phyloP scores from a whole-genome alignment of 257 asterid genomes.

The Osmanthus fragrans region DNA sequence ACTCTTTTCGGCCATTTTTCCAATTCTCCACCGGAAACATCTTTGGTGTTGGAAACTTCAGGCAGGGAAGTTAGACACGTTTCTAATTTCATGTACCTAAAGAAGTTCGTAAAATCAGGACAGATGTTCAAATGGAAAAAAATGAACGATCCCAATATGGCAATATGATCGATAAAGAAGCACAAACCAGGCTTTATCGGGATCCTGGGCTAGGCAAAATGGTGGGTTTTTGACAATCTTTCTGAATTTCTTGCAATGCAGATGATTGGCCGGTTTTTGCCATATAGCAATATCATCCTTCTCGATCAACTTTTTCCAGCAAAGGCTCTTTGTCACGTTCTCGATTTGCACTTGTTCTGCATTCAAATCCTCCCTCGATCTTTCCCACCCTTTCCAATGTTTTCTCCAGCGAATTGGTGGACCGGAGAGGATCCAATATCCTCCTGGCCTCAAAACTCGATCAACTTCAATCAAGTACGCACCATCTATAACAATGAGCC shows the following conservation, averaged over 20 bases:
- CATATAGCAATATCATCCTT: constrained; percentile 77
- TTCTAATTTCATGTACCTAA: constrained; percentile 68
- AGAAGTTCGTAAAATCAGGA: background rate
- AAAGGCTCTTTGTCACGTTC: constrained; percentile 58
- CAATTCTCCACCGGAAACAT: constrained; percentile 67
- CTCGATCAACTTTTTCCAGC: constrained; percentile 85
- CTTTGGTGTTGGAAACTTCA: constrained; percentile 43
- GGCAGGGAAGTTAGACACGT: constrained; percentile 82
- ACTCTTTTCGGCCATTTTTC: constrained; percentile 75
- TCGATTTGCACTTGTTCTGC: constrained; percentile 77
- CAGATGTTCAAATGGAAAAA: background rate
- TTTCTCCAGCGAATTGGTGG: constrained; percentile 88
- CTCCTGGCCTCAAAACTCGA: constrained; percentile 79
- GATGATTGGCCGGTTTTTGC: constrained; percentile 79
- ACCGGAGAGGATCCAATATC: constrained; percentile 91
- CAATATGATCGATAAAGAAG: background rate
- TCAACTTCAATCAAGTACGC: constrained; percentile 78
- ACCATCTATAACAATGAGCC: constrained; percentile 49
- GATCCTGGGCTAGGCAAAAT: constrained; percentile 50
- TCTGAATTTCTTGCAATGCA: constrained; percentile 36
- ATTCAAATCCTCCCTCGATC: constrained; percentile 67
- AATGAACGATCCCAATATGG: background rate
- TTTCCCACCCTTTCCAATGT: constrained; percentile 80
- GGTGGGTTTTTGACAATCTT: constrained; percentile 36
- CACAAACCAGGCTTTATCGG: constrained; percentile 73